Percentiles rank a stretch among this genome's conserved stretches.
These are phyloP conservation scores for Letharia lupina DNA, from an alignment of 495 filamentous ascomycete species.

Conservation along the genomic window DNA sequence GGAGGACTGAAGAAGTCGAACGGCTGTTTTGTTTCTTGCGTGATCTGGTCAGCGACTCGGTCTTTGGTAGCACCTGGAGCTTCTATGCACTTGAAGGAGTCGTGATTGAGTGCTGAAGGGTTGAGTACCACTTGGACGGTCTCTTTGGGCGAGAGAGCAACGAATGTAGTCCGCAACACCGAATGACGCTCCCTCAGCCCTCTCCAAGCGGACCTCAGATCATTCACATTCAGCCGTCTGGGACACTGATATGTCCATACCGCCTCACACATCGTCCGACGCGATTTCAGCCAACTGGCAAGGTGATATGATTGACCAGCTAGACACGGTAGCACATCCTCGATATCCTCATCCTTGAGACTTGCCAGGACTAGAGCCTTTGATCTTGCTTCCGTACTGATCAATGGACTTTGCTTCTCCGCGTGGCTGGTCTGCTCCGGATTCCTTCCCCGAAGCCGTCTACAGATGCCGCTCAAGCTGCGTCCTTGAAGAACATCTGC, in stretches of 20 bases:
- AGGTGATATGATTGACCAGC: constrained; percentile 67
- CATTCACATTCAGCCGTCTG: constrained; percentile 30
- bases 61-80: background rate
- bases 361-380: constrained; percentile 33
- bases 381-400: constrained; percentile 27
- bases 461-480: constrained; percentile 53
- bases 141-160: constrained; percentile 35
- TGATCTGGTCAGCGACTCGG: constrained; percentile 1
- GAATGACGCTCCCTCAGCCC: constrained; percentile 42
- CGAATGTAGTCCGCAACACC: constrained; percentile 56
- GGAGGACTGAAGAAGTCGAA: constrained; percentile 31
- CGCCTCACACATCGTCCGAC: constrained; percentile 52
- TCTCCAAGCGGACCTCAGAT: constrained; percentile 47
- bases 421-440: constrained; percentile 10
- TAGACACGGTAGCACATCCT: constrained; percentile 53
- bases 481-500: constrained; percentile 56
- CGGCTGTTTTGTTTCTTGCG: constrained; percentile 22
- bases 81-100: constrained; percentile 21
- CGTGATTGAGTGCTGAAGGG: constrained; percentile 18
- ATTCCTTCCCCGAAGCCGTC: constrained; percentile 22
- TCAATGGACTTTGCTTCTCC: constrained; percentile 19
- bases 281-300: constrained; percentile 55
- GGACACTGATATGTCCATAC: constrained; percentile 47
- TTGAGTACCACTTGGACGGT: constrained; percentile 34
- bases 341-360: constrained; percentile 35